Percentiles rank a stretch among this genome's conserved stretches.
Evolutionary conservation across 306 rosid genomes (phyloP).

Genomic region (Pyrus communis): DNA sequence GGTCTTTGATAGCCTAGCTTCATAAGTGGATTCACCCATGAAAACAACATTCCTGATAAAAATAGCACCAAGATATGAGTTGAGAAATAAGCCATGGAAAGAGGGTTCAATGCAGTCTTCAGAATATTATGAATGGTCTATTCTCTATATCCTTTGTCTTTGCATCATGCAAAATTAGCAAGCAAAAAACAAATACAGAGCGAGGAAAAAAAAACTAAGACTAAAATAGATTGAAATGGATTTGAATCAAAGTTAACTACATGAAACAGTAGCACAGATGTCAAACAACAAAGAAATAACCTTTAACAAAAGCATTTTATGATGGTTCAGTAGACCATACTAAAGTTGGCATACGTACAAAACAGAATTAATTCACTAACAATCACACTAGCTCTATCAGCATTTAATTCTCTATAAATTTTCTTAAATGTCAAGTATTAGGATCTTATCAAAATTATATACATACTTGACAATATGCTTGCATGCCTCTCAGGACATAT

Average conservation of each 20-base stretch:
- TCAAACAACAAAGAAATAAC: not conserved
- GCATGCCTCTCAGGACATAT: conserved; percentile 75
- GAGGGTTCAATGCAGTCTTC: not conserved
- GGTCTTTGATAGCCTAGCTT: conserved; percentile 75
- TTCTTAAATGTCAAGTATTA: not conserved
- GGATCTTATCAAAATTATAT: conserved; percentile 9
- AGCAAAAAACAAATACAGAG: not conserved
- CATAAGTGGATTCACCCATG: conserved; percentile 87
- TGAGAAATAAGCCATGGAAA: conserved; percentile 6
- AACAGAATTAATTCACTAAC: not conserved
- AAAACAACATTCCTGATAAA: conserved; percentile 47
- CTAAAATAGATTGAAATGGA: not conserved
- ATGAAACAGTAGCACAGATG: not conserved
- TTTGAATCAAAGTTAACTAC: not conserved
- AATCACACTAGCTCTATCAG: not conserved
- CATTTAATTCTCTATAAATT: not conserved
- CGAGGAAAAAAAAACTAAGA: not conserved
- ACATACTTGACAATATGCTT: conserved; percentile 69
- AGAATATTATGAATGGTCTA: conserved; percentile 1
- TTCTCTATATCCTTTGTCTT: not conserved
- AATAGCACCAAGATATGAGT: conserved; percentile 14
- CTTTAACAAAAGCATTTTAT: not conserved
- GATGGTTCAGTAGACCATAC: not conserved
- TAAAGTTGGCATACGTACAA: not conserved
- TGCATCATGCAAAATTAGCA: not conserved